Evolutionary conservation across 495 filamentous ascomycete genomes (phyloP).

Genomic region (Trichoderma erinaceum): DNA sequence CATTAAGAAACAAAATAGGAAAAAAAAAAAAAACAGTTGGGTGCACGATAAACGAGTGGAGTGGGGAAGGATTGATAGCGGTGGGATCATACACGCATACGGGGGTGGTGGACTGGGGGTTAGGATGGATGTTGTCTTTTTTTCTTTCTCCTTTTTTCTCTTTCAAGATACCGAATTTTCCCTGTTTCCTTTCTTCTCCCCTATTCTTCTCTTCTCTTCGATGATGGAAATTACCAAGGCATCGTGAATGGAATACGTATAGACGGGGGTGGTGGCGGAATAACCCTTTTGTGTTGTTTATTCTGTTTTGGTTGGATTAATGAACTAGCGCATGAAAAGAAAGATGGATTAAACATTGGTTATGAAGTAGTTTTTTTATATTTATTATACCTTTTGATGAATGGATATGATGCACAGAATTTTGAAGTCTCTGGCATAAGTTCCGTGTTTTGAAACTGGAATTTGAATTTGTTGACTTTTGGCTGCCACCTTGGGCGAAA

Average conservation of each 20-base stretch:
- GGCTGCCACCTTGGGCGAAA: too few relatives aligned
- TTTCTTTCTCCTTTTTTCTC: slow-evolving; percentile 17
- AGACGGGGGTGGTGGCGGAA: slow-evolving; percentile 1
- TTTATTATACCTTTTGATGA: neutral
- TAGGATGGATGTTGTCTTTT: neutral
- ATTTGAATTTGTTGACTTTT: too few relatives aligned
- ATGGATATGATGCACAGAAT: neutral
- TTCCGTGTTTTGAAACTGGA: neutral
- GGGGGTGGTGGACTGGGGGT: neutral
- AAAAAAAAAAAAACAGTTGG: neutral
- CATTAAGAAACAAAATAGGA: neutral
- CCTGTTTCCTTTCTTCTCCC: too few relatives aligned
- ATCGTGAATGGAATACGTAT: neutral
- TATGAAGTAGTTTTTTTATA: slow-evolving; percentile 4
- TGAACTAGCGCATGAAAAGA: neutral
- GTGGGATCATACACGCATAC: neutral
- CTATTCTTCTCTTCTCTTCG: neutral
- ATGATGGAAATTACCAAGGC: neutral
- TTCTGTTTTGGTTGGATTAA: neutral
- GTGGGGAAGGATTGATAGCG: neutral
- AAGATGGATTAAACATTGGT: neutral
- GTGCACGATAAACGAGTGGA: neutral
- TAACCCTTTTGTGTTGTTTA: neutral
- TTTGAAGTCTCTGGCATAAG: neutral
- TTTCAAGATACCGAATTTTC: neutral